Evolutionary conservation across 805 yeast species (phyloP).

Genomic region (Pichia exigua): DNA sequence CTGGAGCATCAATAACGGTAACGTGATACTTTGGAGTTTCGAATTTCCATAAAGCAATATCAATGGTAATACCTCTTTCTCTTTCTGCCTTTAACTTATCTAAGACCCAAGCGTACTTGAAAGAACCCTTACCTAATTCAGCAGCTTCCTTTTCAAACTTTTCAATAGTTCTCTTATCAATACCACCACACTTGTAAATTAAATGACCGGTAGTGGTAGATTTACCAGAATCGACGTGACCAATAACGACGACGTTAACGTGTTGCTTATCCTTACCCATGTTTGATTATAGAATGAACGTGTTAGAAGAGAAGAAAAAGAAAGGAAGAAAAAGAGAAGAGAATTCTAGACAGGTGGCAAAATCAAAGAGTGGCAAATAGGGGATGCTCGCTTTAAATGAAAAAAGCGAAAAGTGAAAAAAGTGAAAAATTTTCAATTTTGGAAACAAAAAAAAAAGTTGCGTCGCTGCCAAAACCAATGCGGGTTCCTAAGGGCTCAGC

Average conservation of each 20-base stretch:
- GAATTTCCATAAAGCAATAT: too few species aligned
- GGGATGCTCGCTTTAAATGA: not conserved
- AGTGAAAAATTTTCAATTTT: not conserved
- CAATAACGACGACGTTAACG: conserved; percentile 99
- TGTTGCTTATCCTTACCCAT: conserved; percentile 94
- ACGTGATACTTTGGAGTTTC: too few species aligned
- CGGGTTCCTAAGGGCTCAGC: not conserved
- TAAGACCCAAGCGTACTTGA: conserved; percentile 97
- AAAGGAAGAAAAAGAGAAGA: not conserved
- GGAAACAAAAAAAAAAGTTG: not conserved
- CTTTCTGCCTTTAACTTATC: too few species aligned
- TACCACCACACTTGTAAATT: conserved; percentile 99
- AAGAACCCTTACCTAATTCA: conserved; percentile 94
- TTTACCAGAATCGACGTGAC: conserved; percentile 99
- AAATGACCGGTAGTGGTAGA: conserved; percentile 99
- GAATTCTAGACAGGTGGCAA: not conserved
- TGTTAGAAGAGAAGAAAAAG: not conserved
- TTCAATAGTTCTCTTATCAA: conserved; percentile 97
- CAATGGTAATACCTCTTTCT: too few species aligned
- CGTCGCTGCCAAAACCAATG: not conserved
- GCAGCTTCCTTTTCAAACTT: conserved; percentile 98
- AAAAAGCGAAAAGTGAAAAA: not conserved
- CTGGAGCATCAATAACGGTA: too few species aligned
- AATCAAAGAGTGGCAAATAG: not conserved
- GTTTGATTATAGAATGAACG: not conserved